Evolutionary conservation across 129 eudicot genomes (phyloP), one percentile per base, ranked within the genome.

Genomic region (Pseudognaphalium luteoalbum): DNA sequence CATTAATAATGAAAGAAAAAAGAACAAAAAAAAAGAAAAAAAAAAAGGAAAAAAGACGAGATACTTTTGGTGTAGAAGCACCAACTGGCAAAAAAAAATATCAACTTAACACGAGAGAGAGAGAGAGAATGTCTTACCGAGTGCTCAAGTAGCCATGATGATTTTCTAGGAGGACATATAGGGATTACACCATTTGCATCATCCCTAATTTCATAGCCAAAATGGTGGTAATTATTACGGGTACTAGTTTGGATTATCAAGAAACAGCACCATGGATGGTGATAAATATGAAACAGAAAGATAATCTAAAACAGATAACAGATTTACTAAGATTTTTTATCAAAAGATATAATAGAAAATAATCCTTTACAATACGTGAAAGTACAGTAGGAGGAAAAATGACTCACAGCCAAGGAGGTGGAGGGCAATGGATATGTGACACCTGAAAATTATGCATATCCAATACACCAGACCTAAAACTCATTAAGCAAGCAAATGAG

Each of bases 361-460:
- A 59, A 34, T 20, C 10, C 12, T 12, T 50, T 35, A 32, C 4
- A 70, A 78, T 60, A 4, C 39, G 15, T 70, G 16, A 2, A 72
- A 70, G n/a, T 69, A 32, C 44, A 51, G 60, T 8, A 47, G 54
- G 12, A 58, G 47, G 17, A 66, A 25, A 63, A 70, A 68, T 47
- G 56, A 90, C 96, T 87, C 81, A 93, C 98, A 90, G 83, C 97
- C 97, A 90, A 51, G 93, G 84, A 56, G 98, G 98, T 14, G 97
- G 98, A 79, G 98, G 98, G 70, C 98, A 93, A 80, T 93, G 97
- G 66, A 90, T 85, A 75, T 93, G 98, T 52, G 97, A 88, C 77
- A 93, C 93, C 68, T 84, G 81, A 66, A 85, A 83, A 80, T 72
- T 83, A 68, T 84, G 84, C 67, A 86, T 64, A 76, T 93, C 93